phyloP scores from a whole-genome alignment of 495 filamentous ascomycete species.

The Penicillium arizonense region DNA sequence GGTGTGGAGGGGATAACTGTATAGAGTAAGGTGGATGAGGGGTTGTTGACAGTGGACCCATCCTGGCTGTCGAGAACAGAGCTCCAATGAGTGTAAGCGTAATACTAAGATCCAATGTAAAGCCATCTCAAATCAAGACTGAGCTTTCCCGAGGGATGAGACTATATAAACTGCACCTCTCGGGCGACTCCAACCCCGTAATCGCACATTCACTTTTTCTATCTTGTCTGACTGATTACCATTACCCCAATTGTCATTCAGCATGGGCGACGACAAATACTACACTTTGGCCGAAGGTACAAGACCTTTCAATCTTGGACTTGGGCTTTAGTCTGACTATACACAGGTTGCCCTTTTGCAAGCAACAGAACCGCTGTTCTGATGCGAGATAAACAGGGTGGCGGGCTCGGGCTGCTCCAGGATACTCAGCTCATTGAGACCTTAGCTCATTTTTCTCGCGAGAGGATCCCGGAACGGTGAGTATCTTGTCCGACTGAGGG shows the following conservation, averaged over 20 bases:
- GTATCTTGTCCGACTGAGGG: not conserved
- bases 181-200: no score
- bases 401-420: slow-evolving; percentile 30
- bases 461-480: slow-evolving; percentile 46
- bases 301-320: not conserved
- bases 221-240: not conserved
- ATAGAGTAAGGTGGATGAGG: no score
- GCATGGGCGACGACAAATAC: not conserved
- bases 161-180: no score
- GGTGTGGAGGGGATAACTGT: no score
- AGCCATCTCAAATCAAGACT: no score
- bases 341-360: slow-evolving; percentile 21
- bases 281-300: slow-evolving; percentile 13
- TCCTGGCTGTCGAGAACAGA: no score
- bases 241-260: not conserved
- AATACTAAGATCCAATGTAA: no score
- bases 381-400: slow-evolving; percentile 26
- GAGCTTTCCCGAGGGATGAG: no score
- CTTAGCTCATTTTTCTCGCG: slow-evolving; percentile 58
- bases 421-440: slow-evolving; percentile 44
- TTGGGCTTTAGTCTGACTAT: not conserved
- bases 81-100: no score
- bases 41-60: no score
- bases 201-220: no score
- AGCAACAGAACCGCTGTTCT: slow-evolving; percentile 28